Base-by-base conservation (phyloP, 176 grass and related monocot genomes). In the Eleusine coracana region DNA sequence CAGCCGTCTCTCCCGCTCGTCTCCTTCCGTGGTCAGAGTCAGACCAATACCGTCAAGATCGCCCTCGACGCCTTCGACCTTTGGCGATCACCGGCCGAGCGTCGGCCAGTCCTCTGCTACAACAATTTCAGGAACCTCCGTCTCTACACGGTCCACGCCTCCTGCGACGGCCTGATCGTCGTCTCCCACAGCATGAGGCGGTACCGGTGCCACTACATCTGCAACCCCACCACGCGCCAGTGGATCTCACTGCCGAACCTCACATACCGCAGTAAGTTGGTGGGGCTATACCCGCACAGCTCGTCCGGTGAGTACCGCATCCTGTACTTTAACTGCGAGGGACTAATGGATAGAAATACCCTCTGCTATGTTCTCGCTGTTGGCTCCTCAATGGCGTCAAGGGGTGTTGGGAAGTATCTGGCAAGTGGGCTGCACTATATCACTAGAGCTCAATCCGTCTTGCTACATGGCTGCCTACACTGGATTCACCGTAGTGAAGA, bases 101-200 rank as follows among this genome's bases (percentile, higher is more conserved):
- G 69, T 58, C 70, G 29, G 3, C 70, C 42, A 0, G 18, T 65
- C 20, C 58, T 83, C 31, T 12, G 58, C 20, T 74, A 74, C 81
- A 65, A 49, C 27, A 28, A 38, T 15, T 27, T 5, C 58, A 13
- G 0, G 0, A 0, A 37, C 0, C 11, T 5, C 68, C 3, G 0
- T 5, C 2, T 12, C 2, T 62, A 36, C 80, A n/a, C 3, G 10
- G 9, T 83, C 20, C 29, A 50, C 41, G 58, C 59, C 42, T 83
- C 81, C 81, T 83, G 81, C 12, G 70, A 83, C 42, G 70, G 70
- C 11, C 58, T 83, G 2, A 6, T 74, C 70, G 58, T 74, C 6
- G 10, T 74, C 7, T 83, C 70, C 28, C 58, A 64, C 70, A 6
- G 10, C 69, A 50, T 17, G 8, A 13, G 31, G 31, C 31, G 31